Conservation (phyloP, 1,284 basidiomycete species). For the Sporisorium graminicola region DNA sequence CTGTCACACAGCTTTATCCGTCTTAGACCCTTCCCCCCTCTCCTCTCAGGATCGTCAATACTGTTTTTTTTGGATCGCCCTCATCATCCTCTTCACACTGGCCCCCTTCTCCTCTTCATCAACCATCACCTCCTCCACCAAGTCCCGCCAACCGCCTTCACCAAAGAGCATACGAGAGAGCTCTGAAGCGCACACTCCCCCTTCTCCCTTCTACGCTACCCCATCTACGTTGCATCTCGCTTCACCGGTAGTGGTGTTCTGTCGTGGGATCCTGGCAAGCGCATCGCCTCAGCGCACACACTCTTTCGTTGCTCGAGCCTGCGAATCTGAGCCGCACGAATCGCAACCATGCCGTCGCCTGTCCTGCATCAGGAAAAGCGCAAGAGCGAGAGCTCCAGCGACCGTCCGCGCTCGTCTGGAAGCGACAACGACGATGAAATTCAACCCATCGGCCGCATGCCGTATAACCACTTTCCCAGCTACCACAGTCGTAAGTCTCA, state of each 20-base stretch:
- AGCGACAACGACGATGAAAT: conserved; percentile 36
- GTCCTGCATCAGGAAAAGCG: conserved; percentile 18
- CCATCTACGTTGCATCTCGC: not conserved
- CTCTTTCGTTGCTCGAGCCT: not conserved
- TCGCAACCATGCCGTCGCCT: conserved; percentile 34
- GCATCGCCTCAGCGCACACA: not conserved
- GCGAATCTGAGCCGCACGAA: not conserved
- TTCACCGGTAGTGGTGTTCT: not conserved
- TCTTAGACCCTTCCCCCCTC: not conserved
- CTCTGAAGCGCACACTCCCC: conserved; percentile 25
- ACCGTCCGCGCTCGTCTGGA: conserved; percentile 27
- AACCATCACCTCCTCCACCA: not conserved
- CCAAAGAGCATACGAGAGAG: conserved; percentile 16
- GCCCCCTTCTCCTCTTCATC: not conserved
- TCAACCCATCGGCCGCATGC: conserved; percentile 18
- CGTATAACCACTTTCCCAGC: conserved; percentile 29
- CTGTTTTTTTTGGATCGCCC: not conserved
- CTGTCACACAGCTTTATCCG: not conserved
- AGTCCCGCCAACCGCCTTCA: conserved; percentile 13
- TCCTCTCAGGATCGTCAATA: not conserved
- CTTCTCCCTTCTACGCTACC: not conserved
- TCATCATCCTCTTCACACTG: not conserved
- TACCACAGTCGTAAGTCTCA: conserved; percentile 32
- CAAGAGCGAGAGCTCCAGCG: conserved; percentile 36
- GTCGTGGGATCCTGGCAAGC: conserved; percentile 1